Evolutionary conservation across 805 yeast species (phyloP), one percentile per base, ranked within the genome.

Genomic region (Yarrowia osloensis): DNA sequence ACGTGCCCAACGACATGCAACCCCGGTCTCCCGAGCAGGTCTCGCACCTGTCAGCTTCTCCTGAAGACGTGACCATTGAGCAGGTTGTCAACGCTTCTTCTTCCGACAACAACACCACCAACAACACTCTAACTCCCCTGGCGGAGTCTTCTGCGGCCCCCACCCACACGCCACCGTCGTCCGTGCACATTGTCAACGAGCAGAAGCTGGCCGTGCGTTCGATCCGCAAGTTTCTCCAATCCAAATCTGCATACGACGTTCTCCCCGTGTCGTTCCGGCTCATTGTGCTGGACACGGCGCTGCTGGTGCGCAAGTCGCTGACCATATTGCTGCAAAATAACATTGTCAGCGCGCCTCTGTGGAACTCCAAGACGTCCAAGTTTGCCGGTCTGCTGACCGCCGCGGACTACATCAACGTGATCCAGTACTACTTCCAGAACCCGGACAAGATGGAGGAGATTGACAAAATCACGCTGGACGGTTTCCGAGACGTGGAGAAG

Each of bases 301-400:
- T 95, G 57, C 80, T 91, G 67, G 96, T 95, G 42, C 93, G 94
- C 78, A 91, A 94, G 75, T 90, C 97, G 4, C 81, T 95, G 74
- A 92, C 91, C 70, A 93, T 96, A 31, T 79, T 95, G 69, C 81
- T 95, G 65, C 98, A 95, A 75, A 95, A 95, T 77, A 90, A 91
- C 75, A 91, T 95, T 73, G 98, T 95, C 35, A 88, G 96, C 66
- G 98, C 98, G 4, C 99, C 99, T 2, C 81, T 95, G 65, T 95
- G 99, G 99, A 90, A 94, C 77, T 88, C 94, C 68, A 85, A 88
- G 74, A 86, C 90, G 17, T 89, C 97, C 17, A 83, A 89, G 73
- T 95, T 95, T 81, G 98, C 98, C 1, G 99, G 99, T 3, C 83
- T 95, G 69, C 81, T 95, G 73, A 95, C 98, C 4, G 87, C 96